Conservation (phyloP, 1,139 yeast genomes). For the Scheffersomyces segobiensis region DNA sequence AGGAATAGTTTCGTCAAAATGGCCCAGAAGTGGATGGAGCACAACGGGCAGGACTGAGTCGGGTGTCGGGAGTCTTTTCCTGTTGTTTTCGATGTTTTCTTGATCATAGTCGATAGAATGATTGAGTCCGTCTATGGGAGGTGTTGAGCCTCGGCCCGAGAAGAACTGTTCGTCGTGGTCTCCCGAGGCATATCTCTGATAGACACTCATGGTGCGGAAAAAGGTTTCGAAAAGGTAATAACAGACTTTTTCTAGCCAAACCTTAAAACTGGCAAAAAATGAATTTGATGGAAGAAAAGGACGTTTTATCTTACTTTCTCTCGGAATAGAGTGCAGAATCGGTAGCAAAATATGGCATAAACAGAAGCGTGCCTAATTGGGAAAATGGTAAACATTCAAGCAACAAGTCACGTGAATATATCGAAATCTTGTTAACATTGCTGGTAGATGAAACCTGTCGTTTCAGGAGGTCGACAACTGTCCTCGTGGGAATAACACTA, state of each 20-base stretch:
- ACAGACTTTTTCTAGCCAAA: background rate
- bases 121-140: background rate
- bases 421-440: background rate
- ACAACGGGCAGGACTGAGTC: background rate
- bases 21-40: conserved; percentile 1
- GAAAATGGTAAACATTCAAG: background rate
- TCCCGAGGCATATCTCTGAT: conserved; percentile 41
- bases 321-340: background rate
- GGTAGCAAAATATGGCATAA: background rate
- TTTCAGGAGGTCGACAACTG: background rate
- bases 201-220: conserved; percentile 24
- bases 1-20: background rate
- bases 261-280: background rate
- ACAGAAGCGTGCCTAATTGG: background rate
- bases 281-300: background rate
- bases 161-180: conserved; percentile 33
- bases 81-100: background rate
- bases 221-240: background rate
- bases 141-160: background rate
- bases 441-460: background rate
- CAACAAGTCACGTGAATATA: background rate
- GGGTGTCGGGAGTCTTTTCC: background rate
- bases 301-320: background rate
- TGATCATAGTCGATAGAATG: background rate
- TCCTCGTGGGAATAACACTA: background rate